A percentile compares a stretch with the other conserved stretches of the same genome.
Evolutionary conservation across 768 basidiomycete genomes (phyloP).

Genomic region (Amanita fuliginea): DNA sequence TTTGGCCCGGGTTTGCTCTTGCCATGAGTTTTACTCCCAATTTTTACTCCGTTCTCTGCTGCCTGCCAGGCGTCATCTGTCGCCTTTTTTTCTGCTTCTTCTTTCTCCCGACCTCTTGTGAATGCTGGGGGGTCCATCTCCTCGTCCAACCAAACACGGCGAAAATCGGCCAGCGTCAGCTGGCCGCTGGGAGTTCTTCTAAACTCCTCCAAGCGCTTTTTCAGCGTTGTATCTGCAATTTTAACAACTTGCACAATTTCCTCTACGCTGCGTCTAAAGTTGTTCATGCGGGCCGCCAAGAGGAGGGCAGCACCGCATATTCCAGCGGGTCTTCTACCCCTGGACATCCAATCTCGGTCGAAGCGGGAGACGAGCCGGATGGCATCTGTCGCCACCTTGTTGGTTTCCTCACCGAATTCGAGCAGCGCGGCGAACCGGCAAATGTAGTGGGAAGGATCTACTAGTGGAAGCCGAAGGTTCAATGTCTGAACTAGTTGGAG

Average conservation of each 20-base stretch:
- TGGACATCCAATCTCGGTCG: slow-evolving; percentile 95
- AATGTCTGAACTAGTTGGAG: slow-evolving; percentile 87
- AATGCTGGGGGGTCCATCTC: slow-evolving; percentile 90
- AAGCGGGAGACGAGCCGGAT: slow-evolving; percentile 88
- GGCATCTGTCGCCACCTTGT: slow-evolving; percentile 87
- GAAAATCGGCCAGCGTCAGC: slow-evolving; percentile 81
- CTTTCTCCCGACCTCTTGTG: slow-evolving; percentile 63
- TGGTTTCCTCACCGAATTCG: slow-evolving; percentile 92
- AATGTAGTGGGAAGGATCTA: slow-evolving; percentile 96
- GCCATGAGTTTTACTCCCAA: slow-evolving; percentile 19
- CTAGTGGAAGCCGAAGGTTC: slow-evolving; percentile 73
- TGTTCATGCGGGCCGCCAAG: slow-evolving; percentile 97
- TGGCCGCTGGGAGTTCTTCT: slow-evolving; percentile 78
- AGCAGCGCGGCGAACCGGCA: slow-evolving; percentile 90
- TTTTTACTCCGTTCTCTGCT: slow-evolving; percentile 13
- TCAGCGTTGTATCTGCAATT: slow-evolving; percentile 91
- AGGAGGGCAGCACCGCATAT: slow-evolving; percentile 95
- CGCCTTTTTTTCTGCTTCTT: slow-evolving; percentile 42
- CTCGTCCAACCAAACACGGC: slow-evolving; percentile 84
- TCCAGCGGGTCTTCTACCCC: slow-evolving; percentile 89
- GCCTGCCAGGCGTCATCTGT: slow-evolving; percentile 20
- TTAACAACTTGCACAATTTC: slow-evolving; percentile 99
- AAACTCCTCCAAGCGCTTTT: slow-evolving; percentile 93
- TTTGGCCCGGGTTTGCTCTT: slow-evolving; percentile 23
- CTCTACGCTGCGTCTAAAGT: slow-evolving; percentile 84